Evolutionary conservation across 2,329 filamentous ascomycete species (phyloP).

Genomic region (Lecanosticta acicola): DNA sequence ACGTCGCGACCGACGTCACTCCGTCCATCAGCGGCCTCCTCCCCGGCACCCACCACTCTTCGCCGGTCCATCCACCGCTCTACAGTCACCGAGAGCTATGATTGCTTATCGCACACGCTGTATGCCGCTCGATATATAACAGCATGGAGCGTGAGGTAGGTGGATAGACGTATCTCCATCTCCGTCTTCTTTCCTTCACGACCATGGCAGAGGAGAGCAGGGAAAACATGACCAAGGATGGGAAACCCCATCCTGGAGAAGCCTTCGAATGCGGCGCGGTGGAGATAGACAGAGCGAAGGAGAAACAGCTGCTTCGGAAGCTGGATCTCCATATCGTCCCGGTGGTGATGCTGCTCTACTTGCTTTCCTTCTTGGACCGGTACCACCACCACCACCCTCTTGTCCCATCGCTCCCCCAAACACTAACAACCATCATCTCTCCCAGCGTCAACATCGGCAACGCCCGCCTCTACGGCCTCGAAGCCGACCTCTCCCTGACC

Average conservation of each 20-base stretch:
- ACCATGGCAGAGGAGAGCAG: background rate
- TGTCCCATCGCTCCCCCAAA: background rate
- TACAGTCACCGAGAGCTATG: too few species aligned
- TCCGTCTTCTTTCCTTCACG: too few species aligned
- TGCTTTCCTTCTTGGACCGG: conserved; percentile 71
- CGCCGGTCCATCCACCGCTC: background rate
- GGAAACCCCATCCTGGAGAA: background rate
- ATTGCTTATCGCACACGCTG: too few species aligned
- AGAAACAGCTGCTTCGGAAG: conserved; percentile 58
- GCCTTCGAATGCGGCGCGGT: conserved; percentile 3
- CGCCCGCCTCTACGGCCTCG: conserved; percentile 59
- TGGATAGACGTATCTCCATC: too few species aligned
- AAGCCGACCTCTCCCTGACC: conserved; percentile 55
- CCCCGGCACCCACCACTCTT: background rate
- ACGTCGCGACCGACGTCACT: background rate
- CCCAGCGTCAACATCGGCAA: conserved; percentile 44
- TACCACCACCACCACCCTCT: conserved; percentile 32
- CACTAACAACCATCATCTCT: background rate
- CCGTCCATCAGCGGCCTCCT: background rate
- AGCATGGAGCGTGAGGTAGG: too few species aligned
- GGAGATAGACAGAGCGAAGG: conserved; percentile 34
- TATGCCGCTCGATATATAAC: too few species aligned
- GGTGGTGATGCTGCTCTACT: conserved; percentile 63
- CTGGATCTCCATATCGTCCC: conserved; percentile 61
- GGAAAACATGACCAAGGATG: background rate